Evolutionary conservation across 2,329 filamentous ascomycete species (phyloP).

Genomic region (Phaeomoniella chlamydospora): DNA sequence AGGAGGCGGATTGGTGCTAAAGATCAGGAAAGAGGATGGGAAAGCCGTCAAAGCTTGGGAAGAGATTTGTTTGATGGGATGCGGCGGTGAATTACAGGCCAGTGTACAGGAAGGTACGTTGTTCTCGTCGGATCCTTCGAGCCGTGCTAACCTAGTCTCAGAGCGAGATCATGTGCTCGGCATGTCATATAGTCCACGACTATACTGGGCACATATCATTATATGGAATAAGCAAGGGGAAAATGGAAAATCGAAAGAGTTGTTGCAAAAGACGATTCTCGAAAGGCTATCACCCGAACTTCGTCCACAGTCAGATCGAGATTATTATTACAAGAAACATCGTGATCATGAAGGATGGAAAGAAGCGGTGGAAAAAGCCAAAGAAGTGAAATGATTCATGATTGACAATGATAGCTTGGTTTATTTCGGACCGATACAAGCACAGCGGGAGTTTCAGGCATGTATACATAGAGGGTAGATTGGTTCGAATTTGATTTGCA

Average conservation of each 20-base stretch:
- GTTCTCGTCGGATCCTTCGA: background rate
- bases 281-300: slow-evolving; percentile 60
- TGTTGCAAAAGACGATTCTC: slow-evolving; percentile 57
- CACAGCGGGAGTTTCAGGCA: too few species aligned
- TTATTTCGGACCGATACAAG: background rate
- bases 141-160: slow-evolving; percentile 17
- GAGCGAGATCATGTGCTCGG: slow-evolving; percentile 78
- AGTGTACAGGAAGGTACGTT: slow-evolving; percentile 69
- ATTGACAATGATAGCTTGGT: background rate
- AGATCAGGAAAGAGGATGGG: slow-evolving; percentile 61
- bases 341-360: slow-evolving; percentile 75
- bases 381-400: background rate
- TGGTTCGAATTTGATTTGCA: too few species aligned
- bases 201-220: slow-evolving; percentile 76
- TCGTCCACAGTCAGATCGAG: slow-evolving; percentile 45
- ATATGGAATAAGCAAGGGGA: slow-evolving; percentile 86
- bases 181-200: slow-evolving; percentile 72
- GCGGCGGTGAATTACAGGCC: slow-evolving; percentile 26
- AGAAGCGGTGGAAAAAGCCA: slow-evolving; percentile 16
- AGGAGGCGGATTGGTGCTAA: slow-evolving; percentile 86
- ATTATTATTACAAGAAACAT: slow-evolving; percentile 70
- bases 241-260: slow-evolving; percentile 65
- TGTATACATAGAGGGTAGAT: too few species aligned
- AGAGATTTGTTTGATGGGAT: slow-evolving; percentile 12
- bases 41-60: slow-evolving; percentile 11